phyloP scores from a whole-genome alignment of 2,329 filamentous ascomycete genomes.

The Ophiostoma piceae region DNA sequence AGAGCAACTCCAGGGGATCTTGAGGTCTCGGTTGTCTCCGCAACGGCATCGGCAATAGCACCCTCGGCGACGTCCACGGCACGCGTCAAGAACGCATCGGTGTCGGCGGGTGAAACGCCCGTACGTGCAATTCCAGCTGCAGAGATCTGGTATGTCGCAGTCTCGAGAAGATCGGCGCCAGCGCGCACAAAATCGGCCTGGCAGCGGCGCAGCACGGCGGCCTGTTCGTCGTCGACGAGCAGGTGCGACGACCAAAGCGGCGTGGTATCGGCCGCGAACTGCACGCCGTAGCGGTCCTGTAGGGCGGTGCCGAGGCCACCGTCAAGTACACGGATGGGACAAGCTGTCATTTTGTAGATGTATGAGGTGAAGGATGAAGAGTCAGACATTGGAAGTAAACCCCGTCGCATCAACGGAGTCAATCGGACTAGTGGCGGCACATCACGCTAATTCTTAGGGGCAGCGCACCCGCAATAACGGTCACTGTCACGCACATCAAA shows the following conservation, averaged over 20 bases:
- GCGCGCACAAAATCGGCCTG: slow-evolving; percentile 7
- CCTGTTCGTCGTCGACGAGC: neutral
- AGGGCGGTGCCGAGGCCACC: slow-evolving; percentile 34
- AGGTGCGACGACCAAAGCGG: slow-evolving; percentile 11
- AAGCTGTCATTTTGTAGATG: neutral
- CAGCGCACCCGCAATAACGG: neutral
- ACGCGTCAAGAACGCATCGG: neutral
- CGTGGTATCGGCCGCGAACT: neutral
- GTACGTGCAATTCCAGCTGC: neutral
- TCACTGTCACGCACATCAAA: neutral
- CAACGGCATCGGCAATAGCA: neutral
- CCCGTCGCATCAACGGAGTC: neutral
- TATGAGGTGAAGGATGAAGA: neutral
- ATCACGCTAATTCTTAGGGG: neutral
- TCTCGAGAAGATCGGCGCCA: neutral
- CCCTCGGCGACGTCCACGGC: slow-evolving; percentile 4
- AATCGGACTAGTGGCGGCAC: neutral
- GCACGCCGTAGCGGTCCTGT: neutral
- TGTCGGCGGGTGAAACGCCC: neutral
- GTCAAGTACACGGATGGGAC: neutral
- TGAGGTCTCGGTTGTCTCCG: neutral
- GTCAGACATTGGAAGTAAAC: neutral
- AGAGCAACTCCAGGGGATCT: neutral
- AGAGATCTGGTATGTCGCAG: slow-evolving; percentile 6
- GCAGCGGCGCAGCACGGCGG: neutral